Evolutionary conservation across 83 land plant species (phyloP), one percentile per base, ranked within the genome.

Genomic region (Picea abies): DNA sequence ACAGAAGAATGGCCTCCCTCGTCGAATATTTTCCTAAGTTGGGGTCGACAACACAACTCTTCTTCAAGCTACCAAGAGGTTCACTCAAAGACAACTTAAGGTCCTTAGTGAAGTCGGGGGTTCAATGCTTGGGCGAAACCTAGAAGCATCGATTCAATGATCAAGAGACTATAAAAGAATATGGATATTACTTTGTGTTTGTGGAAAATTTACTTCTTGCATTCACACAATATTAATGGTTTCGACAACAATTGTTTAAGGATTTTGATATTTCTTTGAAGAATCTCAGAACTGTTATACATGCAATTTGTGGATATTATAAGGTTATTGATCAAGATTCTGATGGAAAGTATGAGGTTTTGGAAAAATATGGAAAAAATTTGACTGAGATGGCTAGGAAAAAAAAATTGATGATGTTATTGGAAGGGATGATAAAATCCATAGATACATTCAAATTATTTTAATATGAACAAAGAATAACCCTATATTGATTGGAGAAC

Each of bases 371-470:
- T 88, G 99, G 99, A 32, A 96, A 96, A 86, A 97, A 98, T 81
- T 84, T 98, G 82, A 98, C 99, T 20, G 97, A 96, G 37, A 94
- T 93, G 96, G 99, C 99, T 16, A 88, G 87, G 32, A 90, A 60
- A 98, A 98, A 29, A 98, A 98, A 88, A 92, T 98, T 72, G 99
- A 98, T 79, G 98, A 98, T 37, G 99, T 98, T 11, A 98, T 98
- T 20, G 99, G 99, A 78, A 92, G 99, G 80, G 99, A 96, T 93
- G 98, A 98, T 87, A 98, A 98, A 81, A 98, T 98, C 49, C 90
- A 98, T 9, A 92, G 99, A 76, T 94, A 96, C 88, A 98, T 98
- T 39, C 99, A 98, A 73, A 98, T 98, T 84, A 89, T 98, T 47
- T 96, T 94, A 35, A 89, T 97, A 64, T 90, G 99, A 86, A 98